These are phyloP conservation scores for Lolium perenne DNA, from an alignment of 176 grass and related monocot genomes.

Conservation along the genomic window DNA sequence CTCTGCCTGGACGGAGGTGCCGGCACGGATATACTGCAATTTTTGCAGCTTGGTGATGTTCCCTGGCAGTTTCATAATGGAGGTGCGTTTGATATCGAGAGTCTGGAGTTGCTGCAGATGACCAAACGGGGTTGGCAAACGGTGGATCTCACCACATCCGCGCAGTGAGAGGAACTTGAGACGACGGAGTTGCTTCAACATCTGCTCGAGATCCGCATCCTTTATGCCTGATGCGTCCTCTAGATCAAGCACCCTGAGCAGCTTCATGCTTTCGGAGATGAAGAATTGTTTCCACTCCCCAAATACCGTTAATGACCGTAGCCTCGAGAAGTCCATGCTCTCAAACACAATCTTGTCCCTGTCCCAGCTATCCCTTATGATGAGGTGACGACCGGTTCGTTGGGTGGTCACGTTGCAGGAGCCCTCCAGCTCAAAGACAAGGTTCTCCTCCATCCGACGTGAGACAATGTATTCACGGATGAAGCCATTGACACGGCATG, in stretches of 20 bases:
- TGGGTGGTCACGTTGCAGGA: background rate
- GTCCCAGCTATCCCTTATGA: background rate
- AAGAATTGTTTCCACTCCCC: background rate
- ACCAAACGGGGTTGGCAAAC: background rate
- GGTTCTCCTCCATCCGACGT: slow-evolving; percentile 34
- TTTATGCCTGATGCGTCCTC: background rate
- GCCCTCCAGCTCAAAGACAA: slow-evolving; percentile 10
- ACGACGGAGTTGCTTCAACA: slow-evolving; percentile 6
- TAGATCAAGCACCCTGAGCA: slow-evolving; percentile 51
- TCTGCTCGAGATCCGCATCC: background rate
- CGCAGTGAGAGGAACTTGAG: slow-evolving; percentile 47
- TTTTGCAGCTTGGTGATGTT: background rate
- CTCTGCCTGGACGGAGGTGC: background rate
- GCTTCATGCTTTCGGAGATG: slow-evolving; percentile 10
- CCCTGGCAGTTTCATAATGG: background rate
- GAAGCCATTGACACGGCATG: slow-evolving; percentile 41
- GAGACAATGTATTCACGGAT: slow-evolving; percentile 35
- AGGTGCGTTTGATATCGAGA: slow-evolving; percentile 23
- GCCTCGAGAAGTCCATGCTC: slow-evolving; percentile 1
- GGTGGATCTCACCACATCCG: background rate
- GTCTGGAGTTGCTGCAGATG: slow-evolving; percentile 29
- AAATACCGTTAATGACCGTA: slow-evolving; percentile 40
- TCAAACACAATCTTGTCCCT: background rate
- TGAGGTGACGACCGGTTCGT: background rate
- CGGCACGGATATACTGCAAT: slow-evolving; percentile 26